These are phyloP conservation scores for Plantago lanceolata DNA, from an alignment of 305 asterid species.

Conservation along the genomic window DNA sequence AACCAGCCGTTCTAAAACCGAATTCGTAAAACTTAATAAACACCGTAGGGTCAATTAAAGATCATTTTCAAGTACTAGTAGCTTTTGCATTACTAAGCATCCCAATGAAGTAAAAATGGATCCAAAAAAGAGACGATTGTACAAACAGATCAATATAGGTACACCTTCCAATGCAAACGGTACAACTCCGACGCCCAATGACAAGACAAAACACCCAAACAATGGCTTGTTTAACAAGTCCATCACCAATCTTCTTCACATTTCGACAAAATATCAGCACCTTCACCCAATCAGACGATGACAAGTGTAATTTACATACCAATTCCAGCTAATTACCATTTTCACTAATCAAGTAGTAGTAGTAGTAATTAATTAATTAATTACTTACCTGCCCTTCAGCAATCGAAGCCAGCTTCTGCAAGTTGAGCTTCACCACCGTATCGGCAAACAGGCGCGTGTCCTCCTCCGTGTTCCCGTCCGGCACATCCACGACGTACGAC, in stretches of 20 bases:
- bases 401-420: conserved; percentile 27
- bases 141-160: too few species aligned
- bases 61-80: too few species aligned
- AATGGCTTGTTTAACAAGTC: too few species aligned
- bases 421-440: conserved; percentile 27
- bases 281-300: background rate
- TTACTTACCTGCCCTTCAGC: conserved; percentile 17
- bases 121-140: too few species aligned
- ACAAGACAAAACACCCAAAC: background rate
- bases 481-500: conserved; percentile 70
- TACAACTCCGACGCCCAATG: background rate
- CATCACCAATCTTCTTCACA: too few species aligned
- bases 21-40: too few species aligned
- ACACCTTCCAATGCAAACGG: background rate
- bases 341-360: too few species aligned
- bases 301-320: background rate
- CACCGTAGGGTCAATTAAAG: too few species aligned
- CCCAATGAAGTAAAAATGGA: too few species aligned
- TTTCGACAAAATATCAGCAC: background rate
- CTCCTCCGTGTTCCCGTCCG: conserved; percentile 56
- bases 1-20: too few species aligned
- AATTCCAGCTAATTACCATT: too few species aligned
- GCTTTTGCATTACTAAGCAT: too few species aligned
- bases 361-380: background rate
- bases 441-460: conserved; percentile 30